These are phyloP conservation scores for Mesembryanthemum crystallinum DNA, from an alignment of 148 eudicot genomes.

Conservation along the genomic window DNA sequence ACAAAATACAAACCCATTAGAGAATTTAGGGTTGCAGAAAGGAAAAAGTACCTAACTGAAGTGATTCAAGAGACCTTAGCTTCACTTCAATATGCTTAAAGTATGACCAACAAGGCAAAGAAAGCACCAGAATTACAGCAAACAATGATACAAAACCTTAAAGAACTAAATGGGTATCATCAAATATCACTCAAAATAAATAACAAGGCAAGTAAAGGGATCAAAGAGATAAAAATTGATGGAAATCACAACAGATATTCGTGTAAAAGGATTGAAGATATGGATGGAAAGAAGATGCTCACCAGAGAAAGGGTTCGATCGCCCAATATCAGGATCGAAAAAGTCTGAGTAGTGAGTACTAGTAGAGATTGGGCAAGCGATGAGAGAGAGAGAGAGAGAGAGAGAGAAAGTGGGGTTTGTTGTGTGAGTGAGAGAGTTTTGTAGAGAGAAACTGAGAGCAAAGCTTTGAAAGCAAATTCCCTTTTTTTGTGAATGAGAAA, in stretches of 20 bases:
- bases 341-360: not conserved
- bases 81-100: not conserved
- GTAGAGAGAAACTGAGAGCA: conserved; percentile 14
- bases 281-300: conserved; percentile 22
- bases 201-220: conserved; percentile 12
- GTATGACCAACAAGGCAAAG: not conserved
- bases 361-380: not conserved
- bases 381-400: conserved; percentile 11
- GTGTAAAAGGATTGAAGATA: not conserved
- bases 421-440: conserved; percentile 16
- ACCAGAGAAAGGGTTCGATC: conserved; percentile 21
- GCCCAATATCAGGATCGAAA: conserved; percentile 10
- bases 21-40: not conserved
- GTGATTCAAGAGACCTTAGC: conserved; percentile 3
- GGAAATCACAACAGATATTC: conserved; percentile 6
- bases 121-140: conserved; percentile 13
- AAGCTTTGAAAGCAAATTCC: conserved; percentile 14
- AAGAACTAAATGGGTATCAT: conserved; percentile 26
- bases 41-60: not conserved
- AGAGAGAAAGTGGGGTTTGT: conserved; percentile 6
- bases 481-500: not conserved
- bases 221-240: not conserved
- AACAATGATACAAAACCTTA: conserved; percentile 5
- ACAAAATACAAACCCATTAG: not conserved
- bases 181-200: conserved; percentile 9